Evolutionary conservation across 495 filamentous ascomycete genomes (phyloP).

Genomic region (Neurospora sp.): DNA sequence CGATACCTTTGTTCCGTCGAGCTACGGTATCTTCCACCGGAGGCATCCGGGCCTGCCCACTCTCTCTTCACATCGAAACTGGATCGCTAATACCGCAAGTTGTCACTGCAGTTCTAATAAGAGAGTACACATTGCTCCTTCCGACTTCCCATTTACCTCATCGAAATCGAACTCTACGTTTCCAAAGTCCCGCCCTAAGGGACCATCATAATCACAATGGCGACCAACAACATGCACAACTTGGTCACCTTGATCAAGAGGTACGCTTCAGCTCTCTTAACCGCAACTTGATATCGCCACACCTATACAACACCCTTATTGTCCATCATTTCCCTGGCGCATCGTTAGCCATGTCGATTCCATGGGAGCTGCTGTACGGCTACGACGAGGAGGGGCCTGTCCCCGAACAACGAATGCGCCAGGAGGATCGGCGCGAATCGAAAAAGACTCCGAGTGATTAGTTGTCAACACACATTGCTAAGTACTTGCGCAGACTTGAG

Average conservation of each 20-base stretch:
- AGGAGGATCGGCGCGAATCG: background rate
- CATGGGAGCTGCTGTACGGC: background rate
- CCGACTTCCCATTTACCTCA: background rate
- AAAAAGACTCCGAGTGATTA: background rate
- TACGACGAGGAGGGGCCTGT: background rate
- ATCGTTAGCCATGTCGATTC: background rate
- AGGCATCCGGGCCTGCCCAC: background rate
- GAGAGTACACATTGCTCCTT: background rate
- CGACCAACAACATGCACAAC: slow-evolving; percentile 77
- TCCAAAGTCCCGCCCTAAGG: background rate
- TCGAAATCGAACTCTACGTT: background rate
- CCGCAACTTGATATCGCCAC: background rate
- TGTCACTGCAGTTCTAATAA: background rate
- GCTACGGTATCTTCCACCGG: background rate
- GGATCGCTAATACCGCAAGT: background rate
- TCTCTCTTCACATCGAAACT: background rate
- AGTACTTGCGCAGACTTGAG: slow-evolving; percentile 67
- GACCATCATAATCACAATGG: slow-evolving; percentile 28
- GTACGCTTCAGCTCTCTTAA: slow-evolving; percentile 38
- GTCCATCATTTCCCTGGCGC: background rate
- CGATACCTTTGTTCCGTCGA: background rate
- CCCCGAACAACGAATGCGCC: background rate
- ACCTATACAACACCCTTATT: background rate
- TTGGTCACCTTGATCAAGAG: slow-evolving; percentile 95
- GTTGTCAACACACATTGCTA: slow-evolving; percentile 4